These are phyloP conservation scores for Paecilomyces sp. DNA, from an alignment of 2,329 filamentous ascomycete species.

Conservation along the genomic window DNA sequence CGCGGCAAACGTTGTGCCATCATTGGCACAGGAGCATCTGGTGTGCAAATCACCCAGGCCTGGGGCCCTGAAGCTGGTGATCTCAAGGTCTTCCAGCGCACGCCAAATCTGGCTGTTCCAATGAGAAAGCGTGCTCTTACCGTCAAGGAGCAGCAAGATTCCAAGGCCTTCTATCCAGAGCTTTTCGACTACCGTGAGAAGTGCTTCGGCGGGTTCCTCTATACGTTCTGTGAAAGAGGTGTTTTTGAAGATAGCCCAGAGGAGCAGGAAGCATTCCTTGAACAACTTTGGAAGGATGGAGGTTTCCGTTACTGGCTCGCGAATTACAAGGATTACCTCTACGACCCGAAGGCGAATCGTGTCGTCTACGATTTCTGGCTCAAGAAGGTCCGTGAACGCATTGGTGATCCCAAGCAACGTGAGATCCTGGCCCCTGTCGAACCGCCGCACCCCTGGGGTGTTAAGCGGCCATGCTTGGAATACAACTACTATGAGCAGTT, in stretches of 20 bases:
- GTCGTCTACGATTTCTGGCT: conserved; percentile 52
- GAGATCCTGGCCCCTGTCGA: conserved; percentile 49
- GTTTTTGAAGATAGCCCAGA: conserved; percentile 47
- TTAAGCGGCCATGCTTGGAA: conserved; percentile 46
- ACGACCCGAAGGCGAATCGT: conserved; percentile 42
- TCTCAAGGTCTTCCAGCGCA: conserved; percentile 53
- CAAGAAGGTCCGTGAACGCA: conserved; percentile 44
- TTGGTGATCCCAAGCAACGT: conserved; percentile 43
- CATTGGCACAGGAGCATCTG: conserved; percentile 59
- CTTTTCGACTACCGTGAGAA: conserved; percentile 46
- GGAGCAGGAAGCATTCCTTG: conserved; percentile 43
- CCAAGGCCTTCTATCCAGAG: conserved; percentile 36
- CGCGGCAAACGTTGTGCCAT: conserved; percentile 55
- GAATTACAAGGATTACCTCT: conserved; percentile 46
- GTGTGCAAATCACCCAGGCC: conserved; percentile 57
- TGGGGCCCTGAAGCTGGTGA: conserved; percentile 47
- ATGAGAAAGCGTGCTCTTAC: conserved; percentile 49
- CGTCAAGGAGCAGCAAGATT: conserved; percentile 41
- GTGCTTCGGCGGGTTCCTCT: conserved; percentile 52
- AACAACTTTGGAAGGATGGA: conserved; percentile 44
- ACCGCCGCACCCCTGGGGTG: conserved; percentile 49
- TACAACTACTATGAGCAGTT: conserved; percentile 46
- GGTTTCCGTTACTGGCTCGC: conserved; percentile 49
- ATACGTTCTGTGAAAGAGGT: conserved; percentile 45
- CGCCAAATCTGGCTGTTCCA: conserved; percentile 57